These are phyloP conservation scores for Emericellopsis atlantica DNA, from an alignment of 2,329 filamentous ascomycete species.

Conservation along the genomic window DNA sequence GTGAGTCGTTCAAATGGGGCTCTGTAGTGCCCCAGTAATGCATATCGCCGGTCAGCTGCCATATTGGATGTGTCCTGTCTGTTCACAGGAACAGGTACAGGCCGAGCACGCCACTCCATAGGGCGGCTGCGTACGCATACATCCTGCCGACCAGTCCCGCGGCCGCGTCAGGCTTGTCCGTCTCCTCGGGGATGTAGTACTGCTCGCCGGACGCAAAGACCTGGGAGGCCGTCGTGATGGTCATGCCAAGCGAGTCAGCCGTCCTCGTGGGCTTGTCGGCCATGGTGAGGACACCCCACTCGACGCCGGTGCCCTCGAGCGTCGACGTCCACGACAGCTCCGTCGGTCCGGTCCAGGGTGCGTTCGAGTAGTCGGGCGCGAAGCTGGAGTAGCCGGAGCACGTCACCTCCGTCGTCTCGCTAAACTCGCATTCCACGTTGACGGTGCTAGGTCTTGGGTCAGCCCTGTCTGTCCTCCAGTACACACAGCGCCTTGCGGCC, in stretches of 20 bases:
- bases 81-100: too few species aligned
- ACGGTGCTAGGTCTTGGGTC: not conserved
- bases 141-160: not conserved
- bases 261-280: slow-evolving; percentile 20
- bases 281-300: slow-evolving; percentile 31
- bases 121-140: not conserved
- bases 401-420: slow-evolving; percentile 27
- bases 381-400: slow-evolving; percentile 36
- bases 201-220: not conserved
- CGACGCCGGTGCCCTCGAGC: slow-evolving; percentile 24
- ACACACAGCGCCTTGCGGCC: too few species aligned
- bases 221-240: slow-evolving; percentile 5
- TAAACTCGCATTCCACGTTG: slow-evolving; percentile 26
- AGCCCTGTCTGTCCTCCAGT: not conserved
- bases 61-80: too few species aligned
- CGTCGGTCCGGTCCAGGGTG: slow-evolving; percentile 25
- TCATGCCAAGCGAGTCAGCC: slow-evolving; percentile 12
- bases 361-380: slow-evolving; percentile 22
- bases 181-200: not conserved
- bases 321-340: slow-evolving; percentile 31
- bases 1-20: too few species aligned
- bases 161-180: not conserved
- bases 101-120: too few species aligned
- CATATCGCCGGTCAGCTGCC: too few species aligned
- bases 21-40: too few species aligned